Conservation (phyloP, 139 green algal genomes). For the Closterium sp. region DNA sequence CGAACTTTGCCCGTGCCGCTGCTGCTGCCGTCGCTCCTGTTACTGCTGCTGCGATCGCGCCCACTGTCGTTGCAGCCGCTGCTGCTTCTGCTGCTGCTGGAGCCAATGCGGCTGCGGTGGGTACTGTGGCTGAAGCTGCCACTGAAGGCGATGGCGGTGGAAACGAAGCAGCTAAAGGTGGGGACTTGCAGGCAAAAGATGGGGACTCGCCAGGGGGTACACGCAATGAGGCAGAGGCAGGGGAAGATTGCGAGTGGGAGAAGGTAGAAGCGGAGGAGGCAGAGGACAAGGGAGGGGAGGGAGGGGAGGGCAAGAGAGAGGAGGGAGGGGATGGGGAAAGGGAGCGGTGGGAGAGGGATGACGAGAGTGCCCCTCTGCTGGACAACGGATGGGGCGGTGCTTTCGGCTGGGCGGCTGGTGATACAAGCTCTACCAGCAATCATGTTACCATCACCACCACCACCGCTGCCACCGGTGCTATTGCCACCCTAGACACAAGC, state of each 20-base stretch:
- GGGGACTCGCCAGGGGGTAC: not conserved
- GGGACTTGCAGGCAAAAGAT: too few species aligned
- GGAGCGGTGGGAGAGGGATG: not conserved
- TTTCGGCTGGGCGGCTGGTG: not conserved
- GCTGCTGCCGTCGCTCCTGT: slow-evolving; percentile 10
- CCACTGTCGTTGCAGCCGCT: not conserved
- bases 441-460: not conserved
- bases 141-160: slow-evolving; percentile 6
- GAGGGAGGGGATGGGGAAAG: not conserved
- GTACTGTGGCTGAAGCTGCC: not conserved
- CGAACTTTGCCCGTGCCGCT: not conserved
- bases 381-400: not conserved
- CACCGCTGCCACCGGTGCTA: not conserved
- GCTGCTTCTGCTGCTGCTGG: not conserved
- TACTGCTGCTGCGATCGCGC: not conserved
- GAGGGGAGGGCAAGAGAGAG: not conserved
- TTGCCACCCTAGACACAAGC: not conserved
- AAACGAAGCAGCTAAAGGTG: not conserved
- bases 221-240: not conserved
- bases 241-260: not conserved
- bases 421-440: not conserved
- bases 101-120: not conserved
- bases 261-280: not conserved
- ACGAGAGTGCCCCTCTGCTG: not conserved
- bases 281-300: not conserved